These are phyloP conservation scores for Colletotrichum brevisporum DNA, from an alignment of 2,329 filamentous ascomycete species.

Conservation along the genomic window DNA sequence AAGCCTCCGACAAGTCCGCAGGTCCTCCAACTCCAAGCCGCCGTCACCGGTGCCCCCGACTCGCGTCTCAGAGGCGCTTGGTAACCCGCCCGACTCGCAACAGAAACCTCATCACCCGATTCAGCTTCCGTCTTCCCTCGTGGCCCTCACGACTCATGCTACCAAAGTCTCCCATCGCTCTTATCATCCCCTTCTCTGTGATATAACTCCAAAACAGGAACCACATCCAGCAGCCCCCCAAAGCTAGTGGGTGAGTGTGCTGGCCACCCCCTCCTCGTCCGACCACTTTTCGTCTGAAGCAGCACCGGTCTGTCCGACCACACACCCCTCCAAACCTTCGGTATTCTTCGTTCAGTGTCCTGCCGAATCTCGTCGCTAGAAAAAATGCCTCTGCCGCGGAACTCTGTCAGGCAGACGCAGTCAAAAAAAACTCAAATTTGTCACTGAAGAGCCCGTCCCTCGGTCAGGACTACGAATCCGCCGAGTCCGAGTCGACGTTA, in stretches of 20 bases:
- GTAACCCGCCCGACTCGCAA: slow-evolving; percentile 3
- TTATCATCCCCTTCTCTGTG: too few relatives aligned
- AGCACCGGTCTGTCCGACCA: slow-evolving; percentile 13
- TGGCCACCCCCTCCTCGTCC: slow-evolving; percentile 6
- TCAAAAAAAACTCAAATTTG: not conserved
- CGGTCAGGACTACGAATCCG: not conserved
- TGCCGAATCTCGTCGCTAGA: not conserved
- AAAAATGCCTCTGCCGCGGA: not conserved
- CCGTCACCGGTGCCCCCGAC: slow-evolving; percentile 16
- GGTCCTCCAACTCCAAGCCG: too few relatives aligned
- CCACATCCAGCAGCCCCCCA: too few relatives aligned
- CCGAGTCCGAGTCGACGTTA: not conserved
- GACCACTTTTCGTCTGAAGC: slow-evolving; percentile 27
- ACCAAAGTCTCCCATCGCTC: not conserved
- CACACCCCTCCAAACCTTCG: not conserved
- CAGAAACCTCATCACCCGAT: not conserved
- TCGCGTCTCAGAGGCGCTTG: not conserved
- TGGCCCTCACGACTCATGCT: slow-evolving; percentile 10
- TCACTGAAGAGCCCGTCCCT: too few relatives aligned
- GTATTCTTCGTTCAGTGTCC: not conserved
- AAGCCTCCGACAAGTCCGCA: not conserved
- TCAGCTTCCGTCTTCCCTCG: not conserved
- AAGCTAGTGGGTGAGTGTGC: too few relatives aligned
- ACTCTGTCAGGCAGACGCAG: not conserved
- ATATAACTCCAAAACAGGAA: too few relatives aligned